Conservation (phyloP, 169 alveolate species). For the Plasmodium malariae region DNA sequence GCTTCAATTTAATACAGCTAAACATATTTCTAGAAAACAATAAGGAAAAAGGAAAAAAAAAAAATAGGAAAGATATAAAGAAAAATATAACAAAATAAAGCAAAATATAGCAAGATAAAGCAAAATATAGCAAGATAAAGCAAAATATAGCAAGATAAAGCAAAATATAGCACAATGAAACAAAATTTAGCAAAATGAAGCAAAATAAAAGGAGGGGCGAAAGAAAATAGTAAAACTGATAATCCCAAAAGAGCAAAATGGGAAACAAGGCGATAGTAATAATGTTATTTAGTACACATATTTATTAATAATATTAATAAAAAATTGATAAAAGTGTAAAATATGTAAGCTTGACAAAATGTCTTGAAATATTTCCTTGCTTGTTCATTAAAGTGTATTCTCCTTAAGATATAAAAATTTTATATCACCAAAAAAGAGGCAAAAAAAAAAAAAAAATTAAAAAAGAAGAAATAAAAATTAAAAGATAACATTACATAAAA, state of each 20-base stretch:
- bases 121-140: too few species aligned
- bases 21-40: too few species aligned
- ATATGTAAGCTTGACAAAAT: constrained; percentile 4
- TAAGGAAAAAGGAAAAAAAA: not conserved
- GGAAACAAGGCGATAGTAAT: constrained; percentile 6
- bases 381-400: not conserved
- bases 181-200: too few species aligned
- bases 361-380: constrained; percentile 41
- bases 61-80: too few species aligned
- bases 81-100: too few species aligned
- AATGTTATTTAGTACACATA: constrained; percentile 2
- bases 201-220: not conserved
- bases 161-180: too few species aligned
- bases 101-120: too few species aligned
- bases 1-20: too few species aligned
- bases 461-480: too few species aligned
- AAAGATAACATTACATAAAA: too few species aligned
- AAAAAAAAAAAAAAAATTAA: too few species aligned
- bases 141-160: too few species aligned
- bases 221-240: not conserved
- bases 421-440: constrained; percentile 8
- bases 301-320: not conserved
- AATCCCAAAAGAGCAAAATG: not conserved
- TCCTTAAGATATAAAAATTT: not conserved
- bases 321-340: constrained; percentile 3